Evolutionary conservation across 2,329 filamentous ascomycete species (phyloP).

Genomic region (Bipolaris cookei): DNA sequence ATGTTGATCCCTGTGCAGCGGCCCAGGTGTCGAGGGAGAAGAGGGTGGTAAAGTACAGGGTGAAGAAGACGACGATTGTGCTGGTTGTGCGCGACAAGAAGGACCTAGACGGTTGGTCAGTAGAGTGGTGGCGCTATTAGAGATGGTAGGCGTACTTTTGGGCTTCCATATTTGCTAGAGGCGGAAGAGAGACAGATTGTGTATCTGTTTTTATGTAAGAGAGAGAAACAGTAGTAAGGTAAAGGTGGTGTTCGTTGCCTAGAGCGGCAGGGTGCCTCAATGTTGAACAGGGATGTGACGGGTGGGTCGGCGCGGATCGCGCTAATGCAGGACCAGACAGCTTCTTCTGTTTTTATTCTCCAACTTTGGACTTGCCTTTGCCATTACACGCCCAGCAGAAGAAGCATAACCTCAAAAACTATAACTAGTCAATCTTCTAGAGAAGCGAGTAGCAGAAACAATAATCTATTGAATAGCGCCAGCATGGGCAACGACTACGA

Average conservation of each 20-base stretch:
- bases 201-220: neutral
- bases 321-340: slow-evolving; percentile 25
- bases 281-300: slow-evolving; percentile 15
- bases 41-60: slow-evolving; percentile 50
- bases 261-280: neutral
- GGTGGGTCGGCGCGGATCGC: slow-evolving; percentile 9
- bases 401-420: neutral
- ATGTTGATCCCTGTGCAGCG: slow-evolving; percentile 43
- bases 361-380: neutral
- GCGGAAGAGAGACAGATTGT: neutral
- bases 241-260: slow-evolving; percentile 3
- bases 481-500: slow-evolving; percentile 5
- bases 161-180: slow-evolving; percentile 6
- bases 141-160: slow-evolving; percentile 5
- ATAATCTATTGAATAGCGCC: neutral
- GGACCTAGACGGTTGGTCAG: slow-evolving; percentile 1
- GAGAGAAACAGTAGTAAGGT: neutral
- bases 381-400: neutral
- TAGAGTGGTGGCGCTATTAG: too few relatives aligned
- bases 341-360: slow-evolving; percentile 2
- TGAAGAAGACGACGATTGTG: slow-evolving; percentile 43
- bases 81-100: slow-evolving; percentile 17
- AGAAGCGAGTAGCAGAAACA: neutral
- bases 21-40: slow-evolving; percentile 48
- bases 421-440: neutral